Evolutionary conservation across 306 rosid species (phyloP), one percentile per base, ranked within the genome.

Genomic region (Pachyrhizus erosus): DNA sequence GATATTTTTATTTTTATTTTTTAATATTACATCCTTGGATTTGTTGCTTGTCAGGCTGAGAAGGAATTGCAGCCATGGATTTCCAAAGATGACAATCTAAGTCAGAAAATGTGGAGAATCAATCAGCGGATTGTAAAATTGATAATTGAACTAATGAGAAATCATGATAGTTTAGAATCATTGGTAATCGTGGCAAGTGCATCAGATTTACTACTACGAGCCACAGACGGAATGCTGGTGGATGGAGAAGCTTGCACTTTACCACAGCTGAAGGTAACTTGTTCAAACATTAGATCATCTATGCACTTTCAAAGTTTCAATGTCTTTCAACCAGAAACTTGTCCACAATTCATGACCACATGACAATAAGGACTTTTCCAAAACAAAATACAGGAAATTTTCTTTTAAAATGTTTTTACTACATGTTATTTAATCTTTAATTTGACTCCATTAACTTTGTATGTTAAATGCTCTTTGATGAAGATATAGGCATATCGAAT

Each of bases 161-260:
- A 90, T 81, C 98, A 93, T 43, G 92, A 89, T 54, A 89, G 80
- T 58, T 87, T 87, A 20, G 94, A 93, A 70, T 93, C 97, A 33
- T 86, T 93, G 84, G 90, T 91, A n/a, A 86, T 93, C 55, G 86
- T 93, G 87, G 90, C 98, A 10, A 91, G 97, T 58, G 91, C 98
- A 7, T 91, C 93, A 29, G 98, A 93, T 90, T 88, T 93, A 66
- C 91, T 93, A 45, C 87, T 91, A 29, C 93, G 97, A 15, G 97
- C 98, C 79, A 93, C 98, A 0, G 97, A 93, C 72, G 98, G 98
- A 78, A 89, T 93, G 91, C 93, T 91, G 17, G 93, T 91, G 78
- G 97, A 93, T 87, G 98, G 98, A 82, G 98, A 93, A 86, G 93
- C 93, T 83, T 91, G 92, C 87, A 93, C 97, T 54, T 89, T 91